Conservation (phyloP, 106 monocot species). For the Platanthera guangdongensis region DNA sequence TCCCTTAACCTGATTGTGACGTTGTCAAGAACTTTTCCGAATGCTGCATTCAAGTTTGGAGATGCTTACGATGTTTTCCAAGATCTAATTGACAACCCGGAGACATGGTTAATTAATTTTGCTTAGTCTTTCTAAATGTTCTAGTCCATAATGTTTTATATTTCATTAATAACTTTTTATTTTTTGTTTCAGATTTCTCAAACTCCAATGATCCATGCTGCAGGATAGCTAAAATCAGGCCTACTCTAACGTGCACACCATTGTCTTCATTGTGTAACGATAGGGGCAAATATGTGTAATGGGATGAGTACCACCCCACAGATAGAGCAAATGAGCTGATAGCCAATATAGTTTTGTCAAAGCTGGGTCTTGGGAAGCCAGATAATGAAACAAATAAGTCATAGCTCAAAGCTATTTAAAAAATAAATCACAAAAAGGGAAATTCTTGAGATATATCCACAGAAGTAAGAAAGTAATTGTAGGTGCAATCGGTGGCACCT, state of each 20-base stretch:
- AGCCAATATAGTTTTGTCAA: conserved; percentile 45
- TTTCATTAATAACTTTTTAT: neutral
- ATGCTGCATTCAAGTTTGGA: conserved; percentile 57
- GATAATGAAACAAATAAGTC: conserved; percentile 14
- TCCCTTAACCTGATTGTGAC: conserved; percentile 25
- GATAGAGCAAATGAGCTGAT: conserved; percentile 86
- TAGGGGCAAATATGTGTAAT: conserved; percentile 85
- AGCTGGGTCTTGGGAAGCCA: conserved; percentile 35
- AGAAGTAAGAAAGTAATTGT: neutral
- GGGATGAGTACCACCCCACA: conserved; percentile 98
- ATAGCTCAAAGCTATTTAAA: neutral
- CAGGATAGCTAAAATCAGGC: conserved; percentile 57
- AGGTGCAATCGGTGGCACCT: neutral
- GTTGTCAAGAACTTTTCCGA: conserved; percentile 48
- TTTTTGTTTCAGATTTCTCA: conserved; percentile 47
- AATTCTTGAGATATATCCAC: neutral
- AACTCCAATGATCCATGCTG: conserved; percentile 75
- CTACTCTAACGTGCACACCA: conserved; percentile 80
- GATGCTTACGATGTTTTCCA: conserved; percentile 74
- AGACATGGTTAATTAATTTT: conserved; percentile 24
- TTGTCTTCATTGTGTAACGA: conserved; percentile 71
- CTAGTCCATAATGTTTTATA: neutral
- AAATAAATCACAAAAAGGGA: neutral
- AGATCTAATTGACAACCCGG: conserved; percentile 60
- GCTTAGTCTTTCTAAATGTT: neutral